These are phyloP conservation scores for Alternaria longipes DNA, from an alignment of 2,329 filamentous ascomycete species.

Conservation along the genomic window DNA sequence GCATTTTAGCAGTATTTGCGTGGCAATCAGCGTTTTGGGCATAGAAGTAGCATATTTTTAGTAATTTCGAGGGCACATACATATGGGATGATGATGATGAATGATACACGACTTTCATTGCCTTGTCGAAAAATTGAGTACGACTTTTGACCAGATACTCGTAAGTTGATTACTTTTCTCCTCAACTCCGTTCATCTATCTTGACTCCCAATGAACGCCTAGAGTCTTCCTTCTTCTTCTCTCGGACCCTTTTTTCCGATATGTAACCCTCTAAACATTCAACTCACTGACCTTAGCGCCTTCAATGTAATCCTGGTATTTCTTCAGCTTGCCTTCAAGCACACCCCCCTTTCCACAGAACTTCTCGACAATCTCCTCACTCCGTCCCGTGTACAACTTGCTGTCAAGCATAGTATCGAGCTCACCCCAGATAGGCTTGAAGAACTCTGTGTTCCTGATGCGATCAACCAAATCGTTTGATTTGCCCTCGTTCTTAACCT, in stretches of 20 bases:
- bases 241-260: background rate
- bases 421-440: conserved; percentile 73
- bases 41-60: background rate
- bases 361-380: conserved; percentile 42
- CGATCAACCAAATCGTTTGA: conserved; percentile 83
- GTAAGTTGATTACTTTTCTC: background rate
- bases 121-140: background rate
- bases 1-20: background rate
- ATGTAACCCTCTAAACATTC: conserved; percentile 30
- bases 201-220: background rate
- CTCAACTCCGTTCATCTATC: background rate
- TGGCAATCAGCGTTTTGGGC: background rate
- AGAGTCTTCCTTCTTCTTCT: background rate
- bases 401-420: conserved; percentile 74
- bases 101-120: background rate
- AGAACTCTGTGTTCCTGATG: conserved; percentile 77
- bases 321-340: conserved; percentile 55
- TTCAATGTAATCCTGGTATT: conserved; percentile 60
- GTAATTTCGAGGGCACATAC: background rate
- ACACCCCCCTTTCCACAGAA: conserved; percentile 33
- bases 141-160: background rate
- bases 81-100: background rate
- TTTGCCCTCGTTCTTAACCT: conserved; percentile 76
- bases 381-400: conserved; percentile 67
- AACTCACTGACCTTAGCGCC: conserved; percentile 46